Base-by-base conservation (phyloP, 2,329 filamentous ascomycete genomes). In the Ascochyta clinopodiicola region DNA sequence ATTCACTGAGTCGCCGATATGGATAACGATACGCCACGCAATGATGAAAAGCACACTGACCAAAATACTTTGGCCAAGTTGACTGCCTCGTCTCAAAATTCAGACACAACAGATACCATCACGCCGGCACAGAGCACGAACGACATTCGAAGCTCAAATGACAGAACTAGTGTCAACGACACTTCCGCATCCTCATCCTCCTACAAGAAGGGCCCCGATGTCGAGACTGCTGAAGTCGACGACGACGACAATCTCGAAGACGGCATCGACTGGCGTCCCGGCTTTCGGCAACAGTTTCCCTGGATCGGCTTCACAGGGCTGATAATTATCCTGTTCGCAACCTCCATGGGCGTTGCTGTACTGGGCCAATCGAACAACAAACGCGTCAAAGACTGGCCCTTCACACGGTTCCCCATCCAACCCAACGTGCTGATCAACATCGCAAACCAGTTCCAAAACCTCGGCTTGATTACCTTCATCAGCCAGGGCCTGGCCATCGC, bases 351-450 rank as follows among this genome's bases (percentile, higher is more conserved):
- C 12, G 55, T 65, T 2, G 56, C 56, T 2, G 63, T 63, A 5
- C 49, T 67, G 2, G 55, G 40, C 2, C 25, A 53, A 9, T 64
- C 61, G 7, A 29, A 67, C 42, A 37, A 54, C 6, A 62, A 61
- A 37, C 57, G 60, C 15, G 58, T 63, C 32, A 56, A 56, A 22
- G 63, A 67, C 32, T 66, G 63, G 64, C 63, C 63, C 9, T 59
- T 58, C 19, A 52, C 44, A 6, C 56, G 44, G n/a, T 62, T 62
- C 2, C 53, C 64, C 13, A 48, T 62, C n/a, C 61, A 66, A 31
- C 66, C 64, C 37, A 68, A 68, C 57, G 66, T 67, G 13, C 39
- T 68, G 15, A 62, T 68, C 49, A 68, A 68, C 45, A 58, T 68
- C 17, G 64, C 64, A 2, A 67, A 68, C 21, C 66, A 68, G 40